These are phyloP conservation scores for Hypsizygus marmoreus DNA, from an alignment of 768 basidiomycete species.

Conservation along the genomic window DNA sequence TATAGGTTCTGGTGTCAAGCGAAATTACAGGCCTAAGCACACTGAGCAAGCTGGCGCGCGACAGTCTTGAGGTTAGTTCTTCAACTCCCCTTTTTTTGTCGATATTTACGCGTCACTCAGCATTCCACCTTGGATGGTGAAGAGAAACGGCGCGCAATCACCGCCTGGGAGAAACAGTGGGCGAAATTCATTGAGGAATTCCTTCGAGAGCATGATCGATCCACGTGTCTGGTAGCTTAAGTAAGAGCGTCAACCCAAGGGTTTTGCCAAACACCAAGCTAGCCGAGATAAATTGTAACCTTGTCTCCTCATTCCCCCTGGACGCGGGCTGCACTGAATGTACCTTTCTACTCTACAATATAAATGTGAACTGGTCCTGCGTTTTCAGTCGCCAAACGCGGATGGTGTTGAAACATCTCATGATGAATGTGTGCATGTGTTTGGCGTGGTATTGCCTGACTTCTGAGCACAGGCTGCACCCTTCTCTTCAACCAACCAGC, in stretches of 20 bases:
- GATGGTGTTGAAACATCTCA: not conserved
- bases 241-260: too few relatives aligned
- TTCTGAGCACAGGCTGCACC: not conserved
- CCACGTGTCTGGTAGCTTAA: too few relatives aligned
- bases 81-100: not conserved
- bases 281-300: too few relatives aligned
- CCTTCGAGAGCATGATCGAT: conserved; percentile 1
- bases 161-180: conserved; percentile 17
- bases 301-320: too few relatives aligned
- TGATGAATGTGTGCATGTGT: conserved; percentile 12
- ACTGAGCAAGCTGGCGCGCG: conserved; percentile 61
- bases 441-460: conserved; percentile 7
- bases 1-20: conserved; percentile 64
- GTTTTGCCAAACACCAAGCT: too few relatives aligned
- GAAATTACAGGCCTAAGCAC: conserved; percentile 67
- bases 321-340: too few relatives aligned
- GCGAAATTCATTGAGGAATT: conserved; percentile 15
- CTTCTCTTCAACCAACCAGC: conserved; percentile 3
- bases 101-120: conserved; percentile 28
- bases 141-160: conserved; percentile 47
- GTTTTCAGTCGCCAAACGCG: too few relatives aligned
- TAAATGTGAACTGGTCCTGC: too few relatives aligned
- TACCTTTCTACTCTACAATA: too few relatives aligned
- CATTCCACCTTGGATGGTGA: conserved; percentile 50
- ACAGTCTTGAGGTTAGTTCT: conserved; percentile 57